Evolutionary conservation across 2,329 filamentous ascomycete species (phyloP).

Genomic region (Stromatinia cepivora): DNA sequence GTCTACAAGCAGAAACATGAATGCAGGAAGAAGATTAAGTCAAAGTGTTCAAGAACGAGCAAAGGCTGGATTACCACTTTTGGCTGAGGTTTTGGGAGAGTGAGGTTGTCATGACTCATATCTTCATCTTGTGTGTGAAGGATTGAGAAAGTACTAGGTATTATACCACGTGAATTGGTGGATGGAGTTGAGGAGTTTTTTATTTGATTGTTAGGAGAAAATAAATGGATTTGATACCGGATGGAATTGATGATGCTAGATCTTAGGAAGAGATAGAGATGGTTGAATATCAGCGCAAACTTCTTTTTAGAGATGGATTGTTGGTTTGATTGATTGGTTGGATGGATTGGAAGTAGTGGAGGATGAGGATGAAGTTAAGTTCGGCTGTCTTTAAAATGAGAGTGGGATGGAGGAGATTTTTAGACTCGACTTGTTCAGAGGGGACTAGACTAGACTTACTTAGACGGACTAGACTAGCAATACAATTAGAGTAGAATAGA

Average conservation of each 20-base stretch:
- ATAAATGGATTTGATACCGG: not conserved
- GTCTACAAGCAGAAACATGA: slow-evolving; percentile 34
- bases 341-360: too few species aligned
- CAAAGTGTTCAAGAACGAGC: slow-evolving; percentile 36
- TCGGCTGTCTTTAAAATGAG: too few species aligned
- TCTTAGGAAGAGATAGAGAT: not conserved
- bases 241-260: not conserved
- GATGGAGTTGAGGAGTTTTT: slow-evolving; percentile 14
- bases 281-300: not conserved
- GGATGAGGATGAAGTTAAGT: too few species aligned
- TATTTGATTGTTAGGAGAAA: not conserved
- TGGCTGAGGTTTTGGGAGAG: slow-evolving; percentile 31
- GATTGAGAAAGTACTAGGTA: not conserved
- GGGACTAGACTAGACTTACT: not conserved
- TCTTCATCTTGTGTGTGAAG: too few species aligned
- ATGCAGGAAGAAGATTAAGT: slow-evolving; percentile 35
- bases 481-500: not conserved
- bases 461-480: not conserved
- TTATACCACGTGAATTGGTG: not conserved
- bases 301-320: slow-evolving; percentile 14
- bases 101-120: not conserved
- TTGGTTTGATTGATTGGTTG: not conserved
- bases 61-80: slow-evolving; percentile 33
- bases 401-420: too few species aligned
- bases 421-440: too few species aligned